A percentile compares a stretch with the other conserved stretches of the same genome.
These are phyloP conservation scores for grape (Vitis vinifera) DNA, from an alignment of 164 flowering plant species.

Conservation along the genomic window ASM3070453v1 NC_081823.1:52001-52500, in stretches of 20 bases:
- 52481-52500: not conserved
- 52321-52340: slow-evolving; percentile 87
- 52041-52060: slow-evolving; percentile 76
- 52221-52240: slow-evolving; percentile 45
- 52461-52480: not conserved
- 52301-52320: slow-evolving; percentile 66
- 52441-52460: slow-evolving; percentile 44
- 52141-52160: slow-evolving; percentile 66
- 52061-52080: slow-evolving; percentile 66
- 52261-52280: not conserved
- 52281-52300: slow-evolving; percentile 32
- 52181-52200: slow-evolving; percentile 52
- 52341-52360: slow-evolving; percentile 67
- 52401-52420: slow-evolving; percentile 73
- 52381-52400: slow-evolving; percentile 83
- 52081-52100: slow-evolving; percentile 72
- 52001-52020: not conserved
- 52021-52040: slow-evolving; percentile 59
- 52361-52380: slow-evolving; percentile 65
- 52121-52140: slow-evolving; percentile 78
- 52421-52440: slow-evolving; percentile 61
- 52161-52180: slow-evolving; percentile 57
- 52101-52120: slow-evolving; percentile 63
- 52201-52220: slow-evolving; percentile 56
- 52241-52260: not conserved